Conservation (phyloP, 1,284 basidiomycete species). For the Melampsora americana region DNA sequence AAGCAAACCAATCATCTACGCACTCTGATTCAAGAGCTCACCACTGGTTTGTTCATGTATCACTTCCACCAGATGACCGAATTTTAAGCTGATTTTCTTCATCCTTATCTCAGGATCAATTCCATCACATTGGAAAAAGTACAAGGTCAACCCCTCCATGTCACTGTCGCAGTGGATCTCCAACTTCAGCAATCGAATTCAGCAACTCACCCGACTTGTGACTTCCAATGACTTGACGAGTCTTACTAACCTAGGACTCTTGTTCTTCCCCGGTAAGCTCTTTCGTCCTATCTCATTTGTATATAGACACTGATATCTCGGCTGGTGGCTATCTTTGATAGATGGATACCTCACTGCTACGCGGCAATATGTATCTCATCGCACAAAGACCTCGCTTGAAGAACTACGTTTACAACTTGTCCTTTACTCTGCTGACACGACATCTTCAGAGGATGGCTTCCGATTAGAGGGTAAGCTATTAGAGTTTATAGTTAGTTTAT, state of each 20-base stretch:
- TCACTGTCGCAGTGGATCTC: conserved; percentile 65
- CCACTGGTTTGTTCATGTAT: conserved; percentile 65
- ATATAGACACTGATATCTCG: background rate
- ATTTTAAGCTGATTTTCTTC: background rate
- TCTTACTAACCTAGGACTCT: conserved; percentile 74
- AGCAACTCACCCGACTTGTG: conserved; percentile 74
- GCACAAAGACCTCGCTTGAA: conserved; percentile 84
- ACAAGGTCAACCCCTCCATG: conserved; percentile 77
- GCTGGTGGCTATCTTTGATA: background rate
- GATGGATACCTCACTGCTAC: conserved; percentile 89
- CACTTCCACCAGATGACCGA: background rate
- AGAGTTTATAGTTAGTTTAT: conserved; percentile 40
- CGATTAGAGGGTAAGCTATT: conserved; percentile 71
- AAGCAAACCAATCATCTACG: conserved; percentile 94
- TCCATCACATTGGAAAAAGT: conserved; percentile 78
- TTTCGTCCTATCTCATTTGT: background rate
- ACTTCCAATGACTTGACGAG: conserved; percentile 64
- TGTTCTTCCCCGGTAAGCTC: conserved; percentile 74
- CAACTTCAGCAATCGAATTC: conserved; percentile 73
- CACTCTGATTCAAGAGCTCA: conserved; percentile 76
- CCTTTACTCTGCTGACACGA: conserved; percentile 63
- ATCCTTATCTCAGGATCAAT: conserved; percentile 65
- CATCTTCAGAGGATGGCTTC: conserved; percentile 63
- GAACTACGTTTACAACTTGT: conserved; percentile 75
- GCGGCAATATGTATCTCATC: conserved; percentile 83